Evolutionary conservation across 1,284 basidiomycete genomes (phyloP).

Genomic region (Cryptococcus depauperatus): DNA sequence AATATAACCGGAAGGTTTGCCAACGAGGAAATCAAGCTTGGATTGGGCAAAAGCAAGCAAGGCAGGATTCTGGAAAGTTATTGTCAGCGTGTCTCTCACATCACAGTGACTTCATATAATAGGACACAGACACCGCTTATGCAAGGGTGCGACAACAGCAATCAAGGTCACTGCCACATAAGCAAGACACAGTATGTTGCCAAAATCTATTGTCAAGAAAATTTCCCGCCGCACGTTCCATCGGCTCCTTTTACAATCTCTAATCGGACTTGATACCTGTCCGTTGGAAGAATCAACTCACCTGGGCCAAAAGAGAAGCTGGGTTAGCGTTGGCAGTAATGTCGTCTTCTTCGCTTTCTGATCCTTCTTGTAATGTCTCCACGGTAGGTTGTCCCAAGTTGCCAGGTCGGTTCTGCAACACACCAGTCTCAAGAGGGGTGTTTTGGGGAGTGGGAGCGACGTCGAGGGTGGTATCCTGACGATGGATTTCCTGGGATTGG

Average conservation of each 20-base stretch:
- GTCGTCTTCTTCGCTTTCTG: conserved; percentile 40
- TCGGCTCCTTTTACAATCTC: background rate
- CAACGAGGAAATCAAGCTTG: conserved; percentile 61
- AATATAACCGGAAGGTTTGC: conserved; percentile 75
- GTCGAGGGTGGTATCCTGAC: conserved; percentile 28
- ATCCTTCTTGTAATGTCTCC: conserved; percentile 56
- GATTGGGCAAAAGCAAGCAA: conserved; percentile 54
- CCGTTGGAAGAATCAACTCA: conserved; percentile 22
- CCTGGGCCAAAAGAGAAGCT: conserved; percentile 42
- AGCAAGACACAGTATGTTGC: background rate
- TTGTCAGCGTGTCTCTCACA: too few relatives aligned
- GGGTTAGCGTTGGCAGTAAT: conserved; percentile 46
- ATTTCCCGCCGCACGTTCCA: conserved; percentile 3
- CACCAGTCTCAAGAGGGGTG: conserved; percentile 63
- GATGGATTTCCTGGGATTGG: conserved; percentile 37
- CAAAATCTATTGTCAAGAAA: background rate
- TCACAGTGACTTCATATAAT: too few relatives aligned
- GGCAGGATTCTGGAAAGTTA: conserved; percentile 50
- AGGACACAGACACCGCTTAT: background rate
- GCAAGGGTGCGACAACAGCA: background rate
- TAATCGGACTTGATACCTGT: background rate
- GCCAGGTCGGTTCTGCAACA: conserved; percentile 54
- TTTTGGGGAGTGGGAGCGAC: conserved; percentile 71
- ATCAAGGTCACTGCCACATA: background rate
- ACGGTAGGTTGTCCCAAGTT: conserved; percentile 62